Evolutionary conservation across 129 eudicot genomes (phyloP).

Genomic region (Erigeron canadensis): DNA sequence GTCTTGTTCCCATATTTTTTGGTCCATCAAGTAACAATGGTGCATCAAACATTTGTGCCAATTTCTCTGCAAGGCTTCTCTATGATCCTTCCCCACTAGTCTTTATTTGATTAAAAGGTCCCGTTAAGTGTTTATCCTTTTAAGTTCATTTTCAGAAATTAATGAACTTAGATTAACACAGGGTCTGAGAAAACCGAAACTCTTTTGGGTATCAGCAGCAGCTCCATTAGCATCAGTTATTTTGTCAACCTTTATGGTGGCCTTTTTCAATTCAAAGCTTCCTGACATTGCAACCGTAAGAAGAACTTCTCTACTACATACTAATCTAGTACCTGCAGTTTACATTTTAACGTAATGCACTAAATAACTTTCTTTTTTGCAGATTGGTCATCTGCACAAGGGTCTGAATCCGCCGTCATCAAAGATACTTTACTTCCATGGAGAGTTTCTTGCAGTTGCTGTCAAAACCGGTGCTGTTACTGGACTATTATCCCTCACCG

Average conservation of each 20-base stretch:
- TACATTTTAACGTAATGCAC: constrained; percentile 1
- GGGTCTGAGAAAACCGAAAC: constrained; percentile 63
- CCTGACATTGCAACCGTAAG: constrained; percentile 55
- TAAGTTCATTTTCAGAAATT: no score
- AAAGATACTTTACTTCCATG: constrained; percentile 68
- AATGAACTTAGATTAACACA: constrained; percentile 24
- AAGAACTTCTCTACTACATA: not conserved
- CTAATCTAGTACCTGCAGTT: not conserved
- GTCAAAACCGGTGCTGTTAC: constrained; percentile 75
- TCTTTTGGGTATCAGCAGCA: constrained; percentile 94
- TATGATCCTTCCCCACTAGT: no score
- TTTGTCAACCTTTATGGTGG: constrained; percentile 63
- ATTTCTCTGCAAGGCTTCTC: no score
- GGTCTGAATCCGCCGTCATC: constrained; percentile 82
- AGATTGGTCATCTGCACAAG: constrained; percentile 85
- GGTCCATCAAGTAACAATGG: no score
- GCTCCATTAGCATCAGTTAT: constrained; percentile 80
- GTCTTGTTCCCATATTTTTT: no score
- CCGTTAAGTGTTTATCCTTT: no score
- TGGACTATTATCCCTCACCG: constrained; percentile 86
- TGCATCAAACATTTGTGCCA: no score
- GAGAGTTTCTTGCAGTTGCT: constrained; percentile 62
- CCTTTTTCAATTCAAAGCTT: constrained; percentile 48
- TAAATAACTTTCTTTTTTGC: not conserved
- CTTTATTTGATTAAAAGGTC: no score